These are phyloP conservation scores for Yarrowia sp. DNA, from an alignment of 805 yeast genomes.

Conservation along the genomic window DNA sequence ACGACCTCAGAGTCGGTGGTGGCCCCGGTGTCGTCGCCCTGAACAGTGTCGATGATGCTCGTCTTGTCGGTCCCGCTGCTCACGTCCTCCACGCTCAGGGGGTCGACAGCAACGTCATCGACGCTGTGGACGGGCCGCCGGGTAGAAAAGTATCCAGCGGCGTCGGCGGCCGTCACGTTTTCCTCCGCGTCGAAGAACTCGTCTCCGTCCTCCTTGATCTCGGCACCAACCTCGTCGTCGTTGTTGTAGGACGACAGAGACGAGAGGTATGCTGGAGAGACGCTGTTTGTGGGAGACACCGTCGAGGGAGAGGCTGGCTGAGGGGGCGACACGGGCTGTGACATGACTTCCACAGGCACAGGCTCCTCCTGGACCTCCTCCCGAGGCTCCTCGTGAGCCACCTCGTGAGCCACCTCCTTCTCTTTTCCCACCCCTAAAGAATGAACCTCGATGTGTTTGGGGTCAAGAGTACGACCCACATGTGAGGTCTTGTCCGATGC, in stretches of 20 bases:
- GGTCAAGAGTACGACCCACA: background rate
- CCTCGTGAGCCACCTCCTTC: too few relatives aligned
- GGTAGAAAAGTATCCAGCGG: background rate
- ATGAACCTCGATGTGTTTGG: slow-evolving; percentile 9
- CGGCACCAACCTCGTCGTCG: slow-evolving; percentile 13
- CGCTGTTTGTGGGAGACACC: slow-evolving; percentile 26
- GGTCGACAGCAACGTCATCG: slow-evolving; percentile 6
- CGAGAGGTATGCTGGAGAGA: slow-evolving; percentile 24
- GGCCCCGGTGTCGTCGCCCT: slow-evolving; percentile 3
- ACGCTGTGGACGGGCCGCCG: background rate
- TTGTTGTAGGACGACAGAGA: slow-evolving; percentile 28
- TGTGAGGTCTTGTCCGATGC: background rate
- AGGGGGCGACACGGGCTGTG: slow-evolving; percentile 13
- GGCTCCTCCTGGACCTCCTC: too few relatives aligned
- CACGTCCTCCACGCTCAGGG: slow-evolving; percentile 17
- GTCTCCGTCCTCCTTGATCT: slow-evolving; percentile 3
- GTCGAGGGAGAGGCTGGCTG: slow-evolving; percentile 6
- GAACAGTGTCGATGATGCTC: slow-evolving; percentile 13
- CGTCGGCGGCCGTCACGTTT: background rate
- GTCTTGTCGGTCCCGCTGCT: slow-evolving; percentile 31
- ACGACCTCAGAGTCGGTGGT: background rate
- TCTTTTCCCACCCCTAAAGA: background rate
- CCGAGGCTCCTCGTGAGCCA: too few relatives aligned
- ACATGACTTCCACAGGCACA: too few relatives aligned
- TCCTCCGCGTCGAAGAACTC: slow-evolving; percentile 34